phyloP scores from a whole-genome alignment of 257 asterid genomes.

The Solanum megistacrolobum region DNA sequence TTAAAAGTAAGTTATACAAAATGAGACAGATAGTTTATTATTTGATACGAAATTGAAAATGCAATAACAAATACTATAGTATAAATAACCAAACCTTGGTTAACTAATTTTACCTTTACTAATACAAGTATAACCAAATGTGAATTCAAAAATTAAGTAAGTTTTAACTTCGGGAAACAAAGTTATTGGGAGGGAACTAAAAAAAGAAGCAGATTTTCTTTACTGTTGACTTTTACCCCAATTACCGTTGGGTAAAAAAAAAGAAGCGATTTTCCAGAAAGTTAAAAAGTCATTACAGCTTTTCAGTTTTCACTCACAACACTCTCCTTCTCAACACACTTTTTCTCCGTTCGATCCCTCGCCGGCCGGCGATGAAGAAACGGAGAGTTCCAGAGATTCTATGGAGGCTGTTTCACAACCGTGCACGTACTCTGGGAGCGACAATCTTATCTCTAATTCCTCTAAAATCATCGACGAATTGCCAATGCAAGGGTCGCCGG shows the following conservation, averaged over 20 bases:
- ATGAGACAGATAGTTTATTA: not conserved
- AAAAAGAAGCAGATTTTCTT: not conserved
- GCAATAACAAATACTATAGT: not conserved
- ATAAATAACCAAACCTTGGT: not conserved
- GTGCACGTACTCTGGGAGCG: constrained; percentile 62
- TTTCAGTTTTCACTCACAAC: not conserved
- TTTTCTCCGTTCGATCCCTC: not conserved
- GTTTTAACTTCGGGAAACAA: not conserved
- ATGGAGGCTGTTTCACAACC: constrained; percentile 51
- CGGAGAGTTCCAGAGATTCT: constrained; percentile 54
- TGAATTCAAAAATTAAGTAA: not conserved
- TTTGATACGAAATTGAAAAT: not conserved
- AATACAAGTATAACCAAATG: not conserved
- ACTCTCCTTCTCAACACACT: not conserved
- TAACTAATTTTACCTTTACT: not conserved
- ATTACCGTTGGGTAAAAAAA: not conserved
- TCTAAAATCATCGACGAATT: constrained; percentile 19
- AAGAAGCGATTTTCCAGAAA: not conserved
- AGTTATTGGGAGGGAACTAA: not conserved
- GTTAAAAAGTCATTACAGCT: not conserved
- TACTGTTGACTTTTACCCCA: not conserved
- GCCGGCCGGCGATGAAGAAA: constrained; percentile 20
- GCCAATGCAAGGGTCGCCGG: constrained; percentile 41
- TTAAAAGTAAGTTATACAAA: no score
- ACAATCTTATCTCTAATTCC: constrained; percentile 49